These are phyloP conservation scores for Leishmania arabica DNA, from an alignment of 208 protist species.

Conservation along the genomic window DNA sequence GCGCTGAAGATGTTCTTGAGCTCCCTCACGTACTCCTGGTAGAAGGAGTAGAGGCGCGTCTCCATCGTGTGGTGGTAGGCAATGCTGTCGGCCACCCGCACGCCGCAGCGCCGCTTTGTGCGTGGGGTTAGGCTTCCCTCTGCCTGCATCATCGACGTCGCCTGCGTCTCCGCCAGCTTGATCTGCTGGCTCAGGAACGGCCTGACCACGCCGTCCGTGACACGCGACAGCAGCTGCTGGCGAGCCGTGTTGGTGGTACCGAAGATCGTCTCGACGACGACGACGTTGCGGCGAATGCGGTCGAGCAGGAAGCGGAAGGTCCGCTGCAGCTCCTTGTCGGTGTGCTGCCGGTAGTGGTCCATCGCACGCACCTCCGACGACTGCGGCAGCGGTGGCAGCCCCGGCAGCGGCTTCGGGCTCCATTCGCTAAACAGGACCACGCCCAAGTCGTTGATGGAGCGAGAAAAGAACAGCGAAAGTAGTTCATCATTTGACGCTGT, in stretches of 20 bases:
- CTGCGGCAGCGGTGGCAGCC: constrained; percentile 46
- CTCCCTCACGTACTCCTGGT: constrained; percentile 61
- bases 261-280: constrained; percentile 85
- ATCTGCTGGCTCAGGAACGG: constrained; percentile 80
- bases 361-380: constrained; percentile 54
- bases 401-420: constrained; percentile 60
- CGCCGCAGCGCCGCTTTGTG: constrained; percentile 49
- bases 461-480: constrained; percentile 69
- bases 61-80: constrained; percentile 75
- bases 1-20: constrained; percentile 54
- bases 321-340: constrained; percentile 51
- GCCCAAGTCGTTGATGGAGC: constrained; percentile 72
- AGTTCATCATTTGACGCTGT: constrained; percentile 72
- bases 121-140: constrained; percentile 71
- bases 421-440: constrained; percentile 71
- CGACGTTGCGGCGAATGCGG: constrained; percentile 72
- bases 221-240: constrained; percentile 76
- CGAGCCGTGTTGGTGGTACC: constrained; percentile 73
- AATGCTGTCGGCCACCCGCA: constrained; percentile 75
- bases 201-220: constrained; percentile 81
- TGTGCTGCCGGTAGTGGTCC: constrained; percentile 62
- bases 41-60: constrained; percentile 67
- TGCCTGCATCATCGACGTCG: constrained; percentile 47
- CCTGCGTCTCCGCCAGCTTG: constrained; percentile 73
- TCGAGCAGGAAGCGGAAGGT: constrained; percentile 72